A percentile compares a stretch with the other conserved stretches of the same genome.
These are phyloP conservation scores for Mycena metata DNA, from an alignment of 768 basidiomycete species.

Conservation along the genomic window DNA sequence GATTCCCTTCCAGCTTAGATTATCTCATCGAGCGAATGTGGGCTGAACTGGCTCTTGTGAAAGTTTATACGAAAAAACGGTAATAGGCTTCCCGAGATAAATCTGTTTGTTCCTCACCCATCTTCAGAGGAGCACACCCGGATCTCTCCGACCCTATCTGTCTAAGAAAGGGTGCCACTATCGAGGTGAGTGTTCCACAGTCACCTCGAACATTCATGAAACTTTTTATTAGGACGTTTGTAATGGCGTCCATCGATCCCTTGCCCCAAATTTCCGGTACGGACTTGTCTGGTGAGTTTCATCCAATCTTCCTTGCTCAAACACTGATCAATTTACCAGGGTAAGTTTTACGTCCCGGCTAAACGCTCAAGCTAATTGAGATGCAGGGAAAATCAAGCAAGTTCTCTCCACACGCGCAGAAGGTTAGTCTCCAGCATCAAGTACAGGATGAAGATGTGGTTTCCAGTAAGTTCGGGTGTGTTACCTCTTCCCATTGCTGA, in stretches of 20 bases:
- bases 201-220: slow-evolving; percentile 11
- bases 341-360: slow-evolving; percentile 16
- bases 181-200: slow-evolving; percentile 70
- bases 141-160: slow-evolving; percentile 94
- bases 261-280: slow-evolving; percentile 93
- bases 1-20: slow-evolving; percentile 62
- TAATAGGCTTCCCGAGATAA: neutral
- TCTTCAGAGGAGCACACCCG: slow-evolving; percentile 78
- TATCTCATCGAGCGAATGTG: slow-evolving; percentile 84
- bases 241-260: slow-evolving; percentile 90
- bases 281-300: slow-evolving; percentile 87
- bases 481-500: slow-evolving; percentile 1
- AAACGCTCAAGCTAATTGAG: neutral
- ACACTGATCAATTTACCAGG: slow-evolving; percentile 5
- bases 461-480: slow-evolving; percentile 71
- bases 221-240: slow-evolving; percentile 76
- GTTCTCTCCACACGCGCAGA: slow-evolving; percentile 94
- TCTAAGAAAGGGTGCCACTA: slow-evolving; percentile 90
- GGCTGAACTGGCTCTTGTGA: slow-evolving; percentile 85
- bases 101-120: neutral
- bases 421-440: slow-evolving; percentile 87
- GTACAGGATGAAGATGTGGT: slow-evolving; percentile 93
- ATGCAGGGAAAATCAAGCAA: slow-evolving; percentile 91
- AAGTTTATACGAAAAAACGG: slow-evolving; percentile 97
- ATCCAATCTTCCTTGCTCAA: neutral